Percentiles rank a stretch among this genome's conserved stretches.
Conservation (phyloP, 169 alveolate genomes). For the Perkinsus marinus region DNA sequence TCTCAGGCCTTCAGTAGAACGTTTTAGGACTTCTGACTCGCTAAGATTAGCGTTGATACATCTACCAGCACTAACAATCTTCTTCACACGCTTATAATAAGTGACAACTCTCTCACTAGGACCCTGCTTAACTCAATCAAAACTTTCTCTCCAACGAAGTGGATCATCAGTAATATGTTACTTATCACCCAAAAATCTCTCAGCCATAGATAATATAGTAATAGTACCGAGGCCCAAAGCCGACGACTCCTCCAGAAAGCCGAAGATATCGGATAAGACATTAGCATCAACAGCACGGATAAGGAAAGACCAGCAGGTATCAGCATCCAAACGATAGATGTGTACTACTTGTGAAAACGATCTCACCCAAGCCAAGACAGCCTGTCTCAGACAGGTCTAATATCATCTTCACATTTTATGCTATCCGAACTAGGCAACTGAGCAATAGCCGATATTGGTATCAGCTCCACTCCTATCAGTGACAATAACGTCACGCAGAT, state of each 20-base stretch:
- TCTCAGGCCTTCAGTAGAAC: background rate
- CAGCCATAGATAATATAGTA: background rate
- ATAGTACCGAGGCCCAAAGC: background rate
- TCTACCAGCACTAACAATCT: background rate
- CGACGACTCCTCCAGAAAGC: background rate
- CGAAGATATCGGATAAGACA: background rate
- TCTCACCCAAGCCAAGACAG: background rate
- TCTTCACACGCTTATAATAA: background rate
- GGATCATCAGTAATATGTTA: background rate
- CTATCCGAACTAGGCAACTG: background rate
- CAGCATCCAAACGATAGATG: background rate
- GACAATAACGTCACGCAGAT: background rate
- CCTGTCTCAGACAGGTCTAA: background rate
- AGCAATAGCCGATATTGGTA: background rate
- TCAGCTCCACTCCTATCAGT: background rate
- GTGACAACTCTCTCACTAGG: background rate
- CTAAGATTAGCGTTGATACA: background rate
- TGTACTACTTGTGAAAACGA: background rate
- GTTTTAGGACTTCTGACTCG: background rate
- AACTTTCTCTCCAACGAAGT: background rate
- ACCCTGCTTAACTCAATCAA: background rate
- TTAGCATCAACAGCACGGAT: background rate
- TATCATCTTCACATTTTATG: background rate
- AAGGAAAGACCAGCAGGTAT: background rate
- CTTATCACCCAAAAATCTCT: background rate